Conservation (phyloP, 768 basidiomycete genomes). For the Hypsizygus marmoreus region DNA sequence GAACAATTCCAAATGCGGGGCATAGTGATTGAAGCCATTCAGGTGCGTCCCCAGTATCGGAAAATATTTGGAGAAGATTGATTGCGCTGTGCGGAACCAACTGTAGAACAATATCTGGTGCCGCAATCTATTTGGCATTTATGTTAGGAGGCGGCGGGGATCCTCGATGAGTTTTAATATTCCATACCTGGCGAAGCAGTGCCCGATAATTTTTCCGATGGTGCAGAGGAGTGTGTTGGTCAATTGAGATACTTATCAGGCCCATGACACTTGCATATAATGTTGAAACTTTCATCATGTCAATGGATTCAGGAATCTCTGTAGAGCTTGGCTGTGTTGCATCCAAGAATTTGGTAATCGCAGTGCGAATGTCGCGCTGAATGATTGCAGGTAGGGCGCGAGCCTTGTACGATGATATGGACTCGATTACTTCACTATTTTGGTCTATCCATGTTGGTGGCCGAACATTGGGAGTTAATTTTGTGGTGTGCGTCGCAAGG, state of each 20-base stretch:
- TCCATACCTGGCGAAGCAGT: neutral
- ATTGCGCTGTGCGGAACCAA: slow-evolving; percentile 1
- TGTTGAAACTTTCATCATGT: neutral
- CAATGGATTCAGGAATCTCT: neutral
- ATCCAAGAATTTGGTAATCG: neutral
- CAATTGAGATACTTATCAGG: neutral
- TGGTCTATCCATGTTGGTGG: slow-evolving; percentile 27
- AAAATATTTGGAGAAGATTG: neutral
- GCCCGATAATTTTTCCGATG: too few relatives aligned
- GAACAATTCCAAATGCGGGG: slow-evolving; percentile 1
- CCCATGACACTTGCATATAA: slow-evolving; percentile 3
- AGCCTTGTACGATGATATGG: slow-evolving; percentile 1
- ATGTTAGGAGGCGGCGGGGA: too few relatives aligned
- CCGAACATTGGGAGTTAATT: slow-evolving; percentile 22
- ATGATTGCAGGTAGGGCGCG: slow-evolving; percentile 4
- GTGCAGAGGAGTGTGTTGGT: neutral
- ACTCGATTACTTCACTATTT: slow-evolving; percentile 23
- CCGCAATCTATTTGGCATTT: slow-evolving; percentile 4
- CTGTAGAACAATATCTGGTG: slow-evolving; percentile 2
- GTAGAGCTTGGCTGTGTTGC: neutral
- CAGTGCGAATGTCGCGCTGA: neutral
- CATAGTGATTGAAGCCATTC: slow-evolving; percentile 2
- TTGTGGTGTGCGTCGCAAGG: slow-evolving; percentile 21
- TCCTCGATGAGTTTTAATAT: neutral
- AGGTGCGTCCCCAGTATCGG: neutral